A percentile compares a stretch with the other conserved stretches of the same genome.
Conservation (phyloP, 495 filamentous ascomycete genomes). For the Extremus antarcticus region DNA sequence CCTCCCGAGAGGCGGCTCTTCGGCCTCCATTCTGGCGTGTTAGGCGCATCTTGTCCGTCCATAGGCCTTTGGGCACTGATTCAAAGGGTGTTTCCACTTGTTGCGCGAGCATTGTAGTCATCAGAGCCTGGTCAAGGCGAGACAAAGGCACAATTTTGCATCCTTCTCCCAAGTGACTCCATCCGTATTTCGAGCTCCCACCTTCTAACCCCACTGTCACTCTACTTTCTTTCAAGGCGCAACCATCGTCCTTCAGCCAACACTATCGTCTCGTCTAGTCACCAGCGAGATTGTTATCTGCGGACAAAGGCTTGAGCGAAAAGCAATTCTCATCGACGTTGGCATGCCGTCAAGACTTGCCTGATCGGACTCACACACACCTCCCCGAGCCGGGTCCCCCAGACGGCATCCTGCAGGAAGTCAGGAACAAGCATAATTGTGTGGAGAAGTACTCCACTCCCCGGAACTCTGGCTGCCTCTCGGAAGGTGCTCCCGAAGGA, state of each 20-base stretch:
- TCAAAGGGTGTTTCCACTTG: neutral
- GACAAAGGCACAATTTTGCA: neutral
- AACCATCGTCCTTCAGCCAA: neutral
- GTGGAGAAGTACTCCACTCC: neutral
- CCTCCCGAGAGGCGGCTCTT: constrained; percentile 1
- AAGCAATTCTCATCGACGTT: too few relatives aligned
- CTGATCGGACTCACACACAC: too few relatives aligned
- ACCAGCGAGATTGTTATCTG: neutral
- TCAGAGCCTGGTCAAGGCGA: neutral
- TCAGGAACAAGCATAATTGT: neutral
- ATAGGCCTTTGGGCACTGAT: neutral
- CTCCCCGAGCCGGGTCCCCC: too few relatives aligned
- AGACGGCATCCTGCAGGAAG: neutral
- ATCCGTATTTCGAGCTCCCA: neutral
- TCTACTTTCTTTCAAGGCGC: neutral
- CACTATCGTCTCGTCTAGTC: neutral
- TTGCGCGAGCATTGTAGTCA: neutral
- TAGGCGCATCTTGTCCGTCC: constrained; percentile 3
- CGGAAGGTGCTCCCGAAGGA: neutral
- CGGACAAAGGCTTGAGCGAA: neutral
- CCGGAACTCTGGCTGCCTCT: too few relatives aligned
- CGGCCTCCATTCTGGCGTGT: constrained; percentile 4
- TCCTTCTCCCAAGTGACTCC: neutral
- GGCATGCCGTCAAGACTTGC: too few relatives aligned
- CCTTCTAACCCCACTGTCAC: neutral